Percentiles rank a stretch among this genome's conserved stretches.
Conservation (phyloP, 2,329 filamentous ascomycete species). For the Bipolaris bicolor region DNA sequence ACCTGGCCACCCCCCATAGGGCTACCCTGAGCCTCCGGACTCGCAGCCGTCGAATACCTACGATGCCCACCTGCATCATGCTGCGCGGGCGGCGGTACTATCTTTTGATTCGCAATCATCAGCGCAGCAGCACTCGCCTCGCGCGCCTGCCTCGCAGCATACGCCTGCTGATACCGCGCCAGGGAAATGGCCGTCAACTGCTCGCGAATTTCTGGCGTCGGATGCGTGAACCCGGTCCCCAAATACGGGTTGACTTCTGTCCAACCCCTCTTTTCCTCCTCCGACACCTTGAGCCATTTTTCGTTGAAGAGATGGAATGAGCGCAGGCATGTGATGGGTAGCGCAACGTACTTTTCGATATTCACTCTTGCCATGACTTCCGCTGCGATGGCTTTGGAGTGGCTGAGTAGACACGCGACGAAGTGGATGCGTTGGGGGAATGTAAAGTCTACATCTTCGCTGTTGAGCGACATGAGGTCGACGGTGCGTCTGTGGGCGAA, state of each 20-base stretch:
- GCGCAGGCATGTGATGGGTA: constrained; percentile 1
- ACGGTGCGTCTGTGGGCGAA: background rate
- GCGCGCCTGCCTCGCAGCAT: background rate
- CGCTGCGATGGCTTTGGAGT: constrained; percentile 5
- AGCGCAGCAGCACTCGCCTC: background rate
- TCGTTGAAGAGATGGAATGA: background rate
- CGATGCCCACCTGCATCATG: background rate
- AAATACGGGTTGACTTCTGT: background rate
- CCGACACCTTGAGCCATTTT: background rate
- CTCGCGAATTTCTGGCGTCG: background rate
- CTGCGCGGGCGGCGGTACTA: background rate
- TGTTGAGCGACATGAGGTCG: background rate
- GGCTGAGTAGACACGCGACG: background rate
- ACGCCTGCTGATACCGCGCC: background rate
- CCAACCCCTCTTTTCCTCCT: background rate
- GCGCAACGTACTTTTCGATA: constrained; percentile 1
- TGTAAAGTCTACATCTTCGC: constrained; percentile 3
- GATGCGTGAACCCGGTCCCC: background rate
- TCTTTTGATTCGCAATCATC: background rate
- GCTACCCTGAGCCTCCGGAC: too few relatives aligned
- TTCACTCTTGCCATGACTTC: constrained; percentile 6
- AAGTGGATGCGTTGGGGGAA: constrained; percentile 12
- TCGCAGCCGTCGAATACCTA: too few relatives aligned
- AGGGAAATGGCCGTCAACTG: background rate
- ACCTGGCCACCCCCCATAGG: too few relatives aligned